Evolutionary conservation across 441 rosid species (phyloP), one percentile per base, ranked within the genome.

Genomic region (Jatropha multifida): DNA sequence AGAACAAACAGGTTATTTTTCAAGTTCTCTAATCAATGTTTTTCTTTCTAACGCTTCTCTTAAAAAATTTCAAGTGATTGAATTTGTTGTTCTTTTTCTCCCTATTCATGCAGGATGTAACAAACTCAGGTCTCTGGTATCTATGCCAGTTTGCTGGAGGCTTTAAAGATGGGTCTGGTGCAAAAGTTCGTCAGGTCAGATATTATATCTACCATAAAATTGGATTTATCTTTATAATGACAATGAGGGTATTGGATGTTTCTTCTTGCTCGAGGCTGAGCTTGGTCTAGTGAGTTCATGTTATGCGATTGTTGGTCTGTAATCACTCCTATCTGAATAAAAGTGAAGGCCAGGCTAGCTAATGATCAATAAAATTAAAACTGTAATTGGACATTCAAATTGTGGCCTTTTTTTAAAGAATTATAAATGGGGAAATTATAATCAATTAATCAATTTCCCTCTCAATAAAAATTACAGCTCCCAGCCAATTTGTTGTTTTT

Each of bases 81-180:
- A 42, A 42, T 27, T 72, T 70, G 40, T 52, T 37, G 48, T 66
- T 52, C 38, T 42, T 72, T 59, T 51, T 42, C 1, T 18, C 63
- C 32, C 12, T 55, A 51, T 58, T 72, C 11, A 12, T 81, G 78
- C 84, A 90, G 97, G 92, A 94, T 78, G 83, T 87, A 70, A 85
- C 96, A 66, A 89, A 90, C 81, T 85, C 93, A 5, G 97, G 97
- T 71, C 85, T 94, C 56, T 88, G 85, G 88, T 89, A 90, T 83
- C 83, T 94, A 15, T 94, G 97, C 80, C 87, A 88, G 81, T 63
- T 86, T 52, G 86, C 94, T 74, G 93, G 71, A 78, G 85, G 89
- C 83, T 74, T 88, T 76, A 84, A 88, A 82, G 86, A 79, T 65
- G 87, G 84, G n/a, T 73, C 66, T 65, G 76, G 79, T 65, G 54